phyloP scores from a whole-genome alignment of 2,329 filamentous ascomycete genomes.

The Trichoderma koningiopsis region DNA sequence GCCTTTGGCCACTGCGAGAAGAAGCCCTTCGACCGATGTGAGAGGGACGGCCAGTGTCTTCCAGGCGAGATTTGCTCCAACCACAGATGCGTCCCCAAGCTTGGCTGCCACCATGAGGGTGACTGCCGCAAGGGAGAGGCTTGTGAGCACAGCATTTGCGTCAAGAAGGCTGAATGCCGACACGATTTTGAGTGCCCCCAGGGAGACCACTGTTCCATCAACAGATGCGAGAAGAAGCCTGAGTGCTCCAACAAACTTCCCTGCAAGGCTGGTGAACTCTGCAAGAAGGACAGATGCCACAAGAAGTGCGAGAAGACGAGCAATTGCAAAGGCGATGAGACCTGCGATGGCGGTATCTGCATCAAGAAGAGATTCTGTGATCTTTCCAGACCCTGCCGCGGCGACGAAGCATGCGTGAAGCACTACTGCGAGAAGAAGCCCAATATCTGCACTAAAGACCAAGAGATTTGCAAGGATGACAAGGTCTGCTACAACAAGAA shows the following conservation, averaged over 20 bases:
- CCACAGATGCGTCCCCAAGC: background rate
- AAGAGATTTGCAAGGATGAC: background rate
- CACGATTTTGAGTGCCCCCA: background rate
- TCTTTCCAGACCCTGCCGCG: no score
- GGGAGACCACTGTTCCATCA: background rate
- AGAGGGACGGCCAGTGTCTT: background rate
- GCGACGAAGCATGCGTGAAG: background rate
- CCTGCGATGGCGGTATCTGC: background rate
- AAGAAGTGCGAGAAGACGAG: background rate
- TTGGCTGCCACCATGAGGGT: background rate
- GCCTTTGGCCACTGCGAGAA: conserved; percentile 10
- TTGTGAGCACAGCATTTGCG: background rate
- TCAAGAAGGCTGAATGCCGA: background rate
- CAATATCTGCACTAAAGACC: background rate
- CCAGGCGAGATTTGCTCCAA: background rate
- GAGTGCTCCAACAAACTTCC: background rate
- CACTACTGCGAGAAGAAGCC: background rate
- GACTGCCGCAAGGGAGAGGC: background rate
- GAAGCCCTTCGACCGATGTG: background rate
- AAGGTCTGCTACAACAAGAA: background rate
- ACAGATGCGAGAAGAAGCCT: background rate
- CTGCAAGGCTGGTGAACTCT: background rate
- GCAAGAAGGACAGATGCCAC: background rate
- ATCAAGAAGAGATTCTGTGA: background rate
- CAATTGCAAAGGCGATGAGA: background rate